Conservation (phyloP, 441 rosid genomes). For the Eruca vesicaria region DNA sequence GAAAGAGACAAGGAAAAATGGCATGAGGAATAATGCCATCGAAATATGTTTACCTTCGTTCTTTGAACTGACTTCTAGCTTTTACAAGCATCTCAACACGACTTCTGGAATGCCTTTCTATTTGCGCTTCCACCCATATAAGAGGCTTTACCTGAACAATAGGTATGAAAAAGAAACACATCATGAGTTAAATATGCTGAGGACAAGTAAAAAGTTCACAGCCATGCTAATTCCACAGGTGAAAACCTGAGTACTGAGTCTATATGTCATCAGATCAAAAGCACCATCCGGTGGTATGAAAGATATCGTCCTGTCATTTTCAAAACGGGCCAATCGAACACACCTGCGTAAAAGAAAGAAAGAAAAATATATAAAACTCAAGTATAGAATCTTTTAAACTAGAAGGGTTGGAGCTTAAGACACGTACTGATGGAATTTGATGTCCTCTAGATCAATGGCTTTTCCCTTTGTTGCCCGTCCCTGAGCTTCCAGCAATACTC, state of each 20-base stretch:
- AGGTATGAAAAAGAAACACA: background rate
- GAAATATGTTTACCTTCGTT: conserved; percentile 29
- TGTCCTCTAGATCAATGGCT: conserved; percentile 76
- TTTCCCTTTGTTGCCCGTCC: conserved; percentile 78
- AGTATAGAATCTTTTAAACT: background rate
- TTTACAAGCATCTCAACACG: conserved; percentile 64
- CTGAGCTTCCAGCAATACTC: conserved; percentile 94
- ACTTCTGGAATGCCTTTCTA: conserved; percentile 66
- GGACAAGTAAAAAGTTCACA: background rate
- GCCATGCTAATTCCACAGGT: background rate
- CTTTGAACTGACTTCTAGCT: conserved; percentile 48
- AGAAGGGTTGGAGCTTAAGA: background rate
- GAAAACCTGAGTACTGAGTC: conserved; percentile 89
- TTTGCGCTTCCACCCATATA: conserved; percentile 74
- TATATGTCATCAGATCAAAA: conserved; percentile 96
- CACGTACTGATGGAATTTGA: conserved; percentile 93
- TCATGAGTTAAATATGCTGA: background rate
- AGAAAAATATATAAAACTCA: background rate
- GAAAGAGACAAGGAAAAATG: background rate
- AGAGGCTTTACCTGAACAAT: conserved; percentile 60
- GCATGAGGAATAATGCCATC: background rate
- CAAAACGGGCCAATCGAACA: conserved; percentile 80
- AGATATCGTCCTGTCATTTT: conserved; percentile 90
- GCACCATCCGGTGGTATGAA: conserved; percentile 98
- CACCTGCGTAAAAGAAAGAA: conserved; percentile 32